Conservation (phyloP, 306 rosid species). For the Prinsepia uniflora region DNA sequence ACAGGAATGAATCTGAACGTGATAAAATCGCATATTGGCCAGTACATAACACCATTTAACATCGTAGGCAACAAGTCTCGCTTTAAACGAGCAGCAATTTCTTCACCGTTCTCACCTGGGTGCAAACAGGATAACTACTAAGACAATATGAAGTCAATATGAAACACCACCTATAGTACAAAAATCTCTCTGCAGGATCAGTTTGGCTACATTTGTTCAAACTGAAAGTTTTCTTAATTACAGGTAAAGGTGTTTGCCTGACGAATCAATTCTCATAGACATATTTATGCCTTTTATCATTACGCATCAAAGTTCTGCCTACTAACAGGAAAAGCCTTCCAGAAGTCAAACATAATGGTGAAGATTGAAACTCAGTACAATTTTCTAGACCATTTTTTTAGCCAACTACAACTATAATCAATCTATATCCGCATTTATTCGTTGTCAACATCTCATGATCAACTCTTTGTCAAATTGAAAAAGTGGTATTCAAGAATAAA, state of each 20-base stretch:
- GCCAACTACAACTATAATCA: not conserved
- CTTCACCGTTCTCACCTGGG: constrained; percentile 66
- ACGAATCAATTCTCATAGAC: not conserved
- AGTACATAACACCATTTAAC: constrained; percentile 72
- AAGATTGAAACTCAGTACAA: not conserved
- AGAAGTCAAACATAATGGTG: not conserved
- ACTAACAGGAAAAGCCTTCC: not conserved
- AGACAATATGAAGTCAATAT: not conserved
- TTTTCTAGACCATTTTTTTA: not conserved
- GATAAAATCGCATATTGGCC: constrained; percentile 90
- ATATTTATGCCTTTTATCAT: not conserved
- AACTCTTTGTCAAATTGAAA: not conserved
- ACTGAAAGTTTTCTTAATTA: not conserved
- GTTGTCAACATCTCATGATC: not conserved
- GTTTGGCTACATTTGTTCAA: not conserved
- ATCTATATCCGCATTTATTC: too few relatives aligned
- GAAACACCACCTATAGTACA: not conserved
- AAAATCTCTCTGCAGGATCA: not conserved
- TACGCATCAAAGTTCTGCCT: not conserved
- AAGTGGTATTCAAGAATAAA: not conserved
- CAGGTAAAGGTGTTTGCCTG: not conserved
- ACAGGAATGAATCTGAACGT: constrained; percentile 85
- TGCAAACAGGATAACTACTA: constrained; percentile 23
- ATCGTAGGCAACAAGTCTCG: constrained; percentile 76
- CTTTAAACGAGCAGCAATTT: constrained; percentile 65